Evolutionary conservation across 2,329 filamentous ascomycete species (phyloP), one percentile per base, ranked within the genome.

Genomic region (Trichoderma breve): DNA sequence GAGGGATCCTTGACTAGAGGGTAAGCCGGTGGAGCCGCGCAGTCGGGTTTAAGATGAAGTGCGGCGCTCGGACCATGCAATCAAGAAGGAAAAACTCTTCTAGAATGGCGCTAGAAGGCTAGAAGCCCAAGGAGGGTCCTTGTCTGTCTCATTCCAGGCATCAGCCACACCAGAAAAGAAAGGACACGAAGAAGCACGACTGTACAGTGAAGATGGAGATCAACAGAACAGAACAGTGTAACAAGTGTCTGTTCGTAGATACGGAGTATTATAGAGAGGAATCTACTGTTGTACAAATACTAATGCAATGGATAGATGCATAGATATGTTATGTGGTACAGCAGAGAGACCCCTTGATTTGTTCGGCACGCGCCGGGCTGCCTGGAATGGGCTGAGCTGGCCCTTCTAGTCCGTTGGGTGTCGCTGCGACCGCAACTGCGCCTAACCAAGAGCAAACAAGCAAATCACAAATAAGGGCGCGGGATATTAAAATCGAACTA

Each of bases 31-130:
- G 66, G 66, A 62, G 30, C 60, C 28, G 66, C 57, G 66, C 57
- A 43, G 66, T 70, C 66, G 66, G 66, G 66, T n/a, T 70, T 70
- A 62, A 70, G 57, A 70, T 70, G 66, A 61, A 62, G 57, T 32
- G 53, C 57, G 32, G 12, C 66, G 66, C 66, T 62, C 32, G 39
- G 66, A 36, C 66, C 66, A 61, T 14, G 30, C 57, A n/a, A 36
- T 6, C 58, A 15, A 36, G 24, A 57, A n/a, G 3, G 18, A 8
- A 58, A 47, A 39, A 39, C 28, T 60, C 69, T 71, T 71, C 70
- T 71, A 68, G 70, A 71, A 71, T 30, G 39, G 28, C 60, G 32
- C 70, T 69, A 69, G 70, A 72, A 72, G 70, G 32, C 70, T 63
- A 69, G 70, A 72, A 72, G 70, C 63, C 34, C 12, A 55, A 53